Evolutionary conservation across 129 eudicot species (phyloP).

Genomic region (Flaveria ramosissima): DNA sequence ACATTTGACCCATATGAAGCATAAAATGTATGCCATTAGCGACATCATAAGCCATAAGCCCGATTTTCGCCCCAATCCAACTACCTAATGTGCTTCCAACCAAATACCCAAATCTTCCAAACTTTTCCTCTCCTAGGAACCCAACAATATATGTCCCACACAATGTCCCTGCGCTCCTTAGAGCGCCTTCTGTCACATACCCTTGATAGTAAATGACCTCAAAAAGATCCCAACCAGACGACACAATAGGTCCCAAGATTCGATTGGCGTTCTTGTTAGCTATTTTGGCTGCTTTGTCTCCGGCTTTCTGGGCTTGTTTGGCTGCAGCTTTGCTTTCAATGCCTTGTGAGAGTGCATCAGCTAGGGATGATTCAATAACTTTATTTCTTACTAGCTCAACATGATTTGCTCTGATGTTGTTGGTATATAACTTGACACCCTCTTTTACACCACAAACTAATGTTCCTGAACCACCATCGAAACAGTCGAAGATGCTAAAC

Average conservation of each 20-base stretch:
- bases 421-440: constrained; percentile 62
- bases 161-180: constrained; percentile 78
- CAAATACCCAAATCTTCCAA: constrained; percentile 78
- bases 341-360: constrained; percentile 71
- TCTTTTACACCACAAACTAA: constrained; percentile 75
- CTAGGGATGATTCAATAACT: constrained; percentile 59
- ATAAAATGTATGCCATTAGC: constrained; percentile 59
- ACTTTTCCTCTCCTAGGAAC: constrained; percentile 58
- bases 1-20: constrained; percentile 41
- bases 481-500: constrained; percentile 64
- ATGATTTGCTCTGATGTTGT: constrained; percentile 62
- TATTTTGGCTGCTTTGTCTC: constrained; percentile 74
- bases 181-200: constrained; percentile 59
- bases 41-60: constrained; percentile 79
- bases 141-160: constrained; percentile 69
- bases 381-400: constrained; percentile 60
- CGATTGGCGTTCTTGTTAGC: constrained; percentile 65
- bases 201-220: constrained; percentile 81
- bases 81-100: constrained; percentile 87
- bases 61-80: constrained; percentile 91
- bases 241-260: constrained; percentile 70
- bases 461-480: constrained; percentile 75
- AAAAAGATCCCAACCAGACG: constrained; percentile 86
- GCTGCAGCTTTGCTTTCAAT: constrained; percentile 59
- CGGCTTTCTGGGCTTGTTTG: constrained; percentile 64